Base-by-base conservation (phyloP, 257 asterid species). In the Oldenlandia corymbosa region DNA sequence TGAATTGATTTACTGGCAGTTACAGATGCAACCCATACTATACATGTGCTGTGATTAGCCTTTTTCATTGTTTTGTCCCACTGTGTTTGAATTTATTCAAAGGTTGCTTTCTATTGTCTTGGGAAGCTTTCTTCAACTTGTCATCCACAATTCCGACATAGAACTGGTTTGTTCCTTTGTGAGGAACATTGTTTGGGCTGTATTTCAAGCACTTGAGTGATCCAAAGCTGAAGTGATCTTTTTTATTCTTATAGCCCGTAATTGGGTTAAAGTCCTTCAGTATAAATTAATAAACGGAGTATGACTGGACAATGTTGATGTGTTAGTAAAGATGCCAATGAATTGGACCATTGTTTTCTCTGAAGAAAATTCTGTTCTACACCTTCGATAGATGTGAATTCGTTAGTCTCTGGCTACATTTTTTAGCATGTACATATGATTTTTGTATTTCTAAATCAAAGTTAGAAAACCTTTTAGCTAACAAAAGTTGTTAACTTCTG, bases 91-190 rank as follows among this genome's bases (percentile, higher is more conserved):
- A 26, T 26, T 57, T 57, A 10, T n/a, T 34, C 47, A 57, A 21
- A 10, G 30, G 34, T 21, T 55, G 31, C 28, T 57, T 57, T 32
- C 24, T 12, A 31, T 30, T 10, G 27, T 12, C 18, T 32, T 57
- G 34, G 62, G 18, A 8, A 57, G 62, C 46, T 23, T 57, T 34
- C 20, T 34, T 12, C 39, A n/a, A 57, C 62, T 34, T n/a, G 62
- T 18, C 27, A 18, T 17, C 46, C 62, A 32, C 24, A 18, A 32
- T 32, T 23, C 46, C 27, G 34, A 6, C 14, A 57, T 57, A 10
- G 46, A 32, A 21, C 43, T 56, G 46, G 36, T 31, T 28, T 30
- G n/a, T 1, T 56, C 32, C 24, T 16, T 56, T 56, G 43, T 56
- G 23, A 0, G 8, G 32, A 10, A 51, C 21, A 51, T 24, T 23